Base-by-base conservation (phyloP, 129 eudicot species). In the carrot (Daucus carota) region DNA sequence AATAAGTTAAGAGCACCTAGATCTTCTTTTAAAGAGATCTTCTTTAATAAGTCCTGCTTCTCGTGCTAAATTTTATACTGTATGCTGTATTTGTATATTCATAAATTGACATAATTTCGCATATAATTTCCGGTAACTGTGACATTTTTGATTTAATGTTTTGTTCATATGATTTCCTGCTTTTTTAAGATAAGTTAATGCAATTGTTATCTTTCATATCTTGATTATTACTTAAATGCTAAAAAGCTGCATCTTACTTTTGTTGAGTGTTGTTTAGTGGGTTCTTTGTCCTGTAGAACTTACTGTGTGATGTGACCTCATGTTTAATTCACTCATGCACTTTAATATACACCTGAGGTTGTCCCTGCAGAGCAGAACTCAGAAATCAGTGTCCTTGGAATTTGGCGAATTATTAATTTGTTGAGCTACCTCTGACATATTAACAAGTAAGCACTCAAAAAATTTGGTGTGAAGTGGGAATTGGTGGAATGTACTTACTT, bases 361-460 rank as follows among this genome's bases (percentile, higher is more conserved):
- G 50, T 70, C 32, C 33, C n/a, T n/a, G 52, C 74, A 38, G 74
- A 70, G 12, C 32, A 70, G 74, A 70, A 70, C 10, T 40, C 74
- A 70, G 74, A 70, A 70, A 41, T 40, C 74, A 70, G 24, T 41
- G 50, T 41, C 74, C 32, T 41, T n/a, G 33, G 12, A 70, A 1
- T 40, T 20, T n/a, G 22, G 52, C 1, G 16, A n/a, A 12, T 41
- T 0, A 8, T 22, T 70, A 70, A 70, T 12, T n/a, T 38, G 52
- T 22, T 70, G 50, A 70, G 52, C 74, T 70, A 52, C 52, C 52
- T 42, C 50, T 20, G 50, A 70, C 65, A 54, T n/a, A 4, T 38
- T 52, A 70, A 41, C 22, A 31, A 70, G 33, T 33, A 52, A 70
- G 44, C 31, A 33, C 73, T 69, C 52, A 24, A 3, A n/a, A 20